Conservation (phyloP, 2,329 filamentous ascomycete genomes). For the Colletotrichum sidae region DNA sequence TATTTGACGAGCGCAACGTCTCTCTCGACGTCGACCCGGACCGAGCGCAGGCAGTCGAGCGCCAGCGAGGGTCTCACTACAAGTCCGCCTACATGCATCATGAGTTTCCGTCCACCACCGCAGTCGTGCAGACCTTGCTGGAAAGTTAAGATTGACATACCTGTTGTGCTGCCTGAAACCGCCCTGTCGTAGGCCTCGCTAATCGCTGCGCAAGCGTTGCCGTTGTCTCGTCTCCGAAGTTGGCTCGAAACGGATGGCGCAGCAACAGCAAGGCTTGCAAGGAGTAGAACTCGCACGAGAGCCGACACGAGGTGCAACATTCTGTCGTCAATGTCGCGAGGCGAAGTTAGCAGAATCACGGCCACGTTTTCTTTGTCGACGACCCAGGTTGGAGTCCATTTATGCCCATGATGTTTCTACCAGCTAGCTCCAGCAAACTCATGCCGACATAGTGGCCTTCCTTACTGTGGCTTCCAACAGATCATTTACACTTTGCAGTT, state of each 20-base stretch:
- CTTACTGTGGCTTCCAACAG: too few species aligned
- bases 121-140: too few species aligned
- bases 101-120: too few species aligned
- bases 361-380: too few species aligned
- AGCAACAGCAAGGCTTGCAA: conserved; percentile 8
- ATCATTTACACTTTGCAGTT: too few species aligned
- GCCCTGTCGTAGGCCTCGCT: conserved; percentile 12
- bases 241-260: not conserved
- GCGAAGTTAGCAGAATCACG: too few species aligned
- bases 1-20: conserved; percentile 36
- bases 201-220: conserved; percentile 22
- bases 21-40: conserved; percentile 34
- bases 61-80: conserved; percentile 37
- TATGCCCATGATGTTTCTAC: too few species aligned
- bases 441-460: too few species aligned
- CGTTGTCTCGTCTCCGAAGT: conserved; percentile 1
- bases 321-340: not conserved
- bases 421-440: too few species aligned
- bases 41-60: conserved; percentile 37
- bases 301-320: conserved; percentile 15
- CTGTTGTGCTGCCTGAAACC: not conserved
- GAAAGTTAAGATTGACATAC: not conserved
- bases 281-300: conserved; percentile 2
- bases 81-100: not conserved
- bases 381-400: too few species aligned